Conservation (phyloP, 441 rosid species). For the Pelargonium cotyledonis region DNA sequence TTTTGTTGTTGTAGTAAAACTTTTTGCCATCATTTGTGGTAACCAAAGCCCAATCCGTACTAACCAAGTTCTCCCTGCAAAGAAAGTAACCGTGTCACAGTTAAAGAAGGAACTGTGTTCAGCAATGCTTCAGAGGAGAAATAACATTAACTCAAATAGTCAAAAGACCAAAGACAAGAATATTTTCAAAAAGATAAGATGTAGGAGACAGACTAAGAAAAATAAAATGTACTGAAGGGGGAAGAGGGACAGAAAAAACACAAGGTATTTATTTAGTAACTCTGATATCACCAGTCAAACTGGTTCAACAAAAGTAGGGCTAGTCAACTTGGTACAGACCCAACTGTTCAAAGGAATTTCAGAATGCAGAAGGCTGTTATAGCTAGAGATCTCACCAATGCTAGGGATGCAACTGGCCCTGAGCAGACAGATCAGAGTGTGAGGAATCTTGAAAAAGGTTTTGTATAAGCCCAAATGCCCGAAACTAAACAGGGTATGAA, state of each 20-base stretch:
- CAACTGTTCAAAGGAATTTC: neutral
- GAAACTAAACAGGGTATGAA: neutral
- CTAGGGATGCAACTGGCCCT: neutral
- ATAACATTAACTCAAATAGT: constrained; percentile 1
- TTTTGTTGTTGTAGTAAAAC: constrained; percentile 85
- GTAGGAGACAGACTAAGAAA: neutral
- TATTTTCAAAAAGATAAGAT: neutral
- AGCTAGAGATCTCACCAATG: constrained; percentile 3
- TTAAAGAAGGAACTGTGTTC: neutral
- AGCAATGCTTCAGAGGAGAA: neutral
- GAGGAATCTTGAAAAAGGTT: neutral
- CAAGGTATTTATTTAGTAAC: constrained; percentile 1
- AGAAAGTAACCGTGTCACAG: constrained; percentile 10
- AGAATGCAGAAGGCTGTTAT: neutral
- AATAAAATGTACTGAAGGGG: neutral
- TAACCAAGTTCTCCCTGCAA: constrained; percentile 73
- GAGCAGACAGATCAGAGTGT: neutral
- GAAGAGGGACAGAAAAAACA: neutral
- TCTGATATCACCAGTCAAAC: neutral
- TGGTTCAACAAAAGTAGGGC: neutral
- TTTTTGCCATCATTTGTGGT: constrained; percentile 84
- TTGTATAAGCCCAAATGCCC: neutral
- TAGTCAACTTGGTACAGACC: neutral
- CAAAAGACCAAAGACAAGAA: neutral
- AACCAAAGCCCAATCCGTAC: constrained; percentile 86